Evolutionary conservation across 495 filamentous ascomycete genomes (phyloP).

Genomic region (Xylaria acuta): DNA sequence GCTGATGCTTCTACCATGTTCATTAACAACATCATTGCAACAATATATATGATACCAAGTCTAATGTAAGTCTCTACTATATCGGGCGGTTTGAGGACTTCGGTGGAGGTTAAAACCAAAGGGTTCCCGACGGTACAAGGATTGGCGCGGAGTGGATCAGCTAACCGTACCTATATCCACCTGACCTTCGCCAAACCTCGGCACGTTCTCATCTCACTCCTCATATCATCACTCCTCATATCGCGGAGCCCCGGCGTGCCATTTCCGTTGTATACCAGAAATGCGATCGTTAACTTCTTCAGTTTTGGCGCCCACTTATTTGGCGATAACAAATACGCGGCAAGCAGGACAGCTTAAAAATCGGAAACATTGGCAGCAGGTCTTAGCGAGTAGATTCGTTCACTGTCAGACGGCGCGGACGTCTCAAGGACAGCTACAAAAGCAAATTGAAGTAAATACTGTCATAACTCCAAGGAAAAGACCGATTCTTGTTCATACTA

Average conservation of each 20-base stretch:
- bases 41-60: neutral
- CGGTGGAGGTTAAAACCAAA: neutral
- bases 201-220: conserved; percentile 12
- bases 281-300: conserved; percentile 15
- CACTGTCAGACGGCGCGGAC: neutral
- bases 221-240: conserved; percentile 10
- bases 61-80: neutral
- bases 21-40: neutral
- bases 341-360: neutral
- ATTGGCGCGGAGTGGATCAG: conserved; percentile 16
- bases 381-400: neutral
- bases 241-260: neutral
- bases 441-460: neutral
- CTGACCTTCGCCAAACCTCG: conserved; percentile 16
- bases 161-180: neutral
- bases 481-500: neutral
- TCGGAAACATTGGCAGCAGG: neutral
- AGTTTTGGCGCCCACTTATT: neutral
- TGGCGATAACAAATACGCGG: neutral
- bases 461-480: neutral
- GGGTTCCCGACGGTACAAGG: neutral
- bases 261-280: neutral
- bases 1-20: neutral
- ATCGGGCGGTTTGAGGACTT: neutral
- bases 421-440: neutral